Percentiles rank a stretch among this genome's conserved stretches.
phyloP scores from a whole-genome alignment of 2,329 filamentous ascomycete genomes.

The Penicillium janthinellum region DNA sequence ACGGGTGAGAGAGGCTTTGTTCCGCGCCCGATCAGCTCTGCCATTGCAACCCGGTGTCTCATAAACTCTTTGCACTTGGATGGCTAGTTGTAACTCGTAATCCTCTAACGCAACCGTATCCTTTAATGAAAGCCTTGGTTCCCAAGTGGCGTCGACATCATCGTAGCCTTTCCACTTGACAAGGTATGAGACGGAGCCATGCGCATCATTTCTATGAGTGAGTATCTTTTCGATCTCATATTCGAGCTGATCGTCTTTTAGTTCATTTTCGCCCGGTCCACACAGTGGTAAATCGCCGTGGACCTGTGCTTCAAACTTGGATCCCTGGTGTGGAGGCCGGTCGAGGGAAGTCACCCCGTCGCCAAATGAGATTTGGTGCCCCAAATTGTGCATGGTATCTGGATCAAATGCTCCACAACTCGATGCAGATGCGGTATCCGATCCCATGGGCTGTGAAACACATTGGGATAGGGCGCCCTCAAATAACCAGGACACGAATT shows the following conservation, averaged over 20 bases:
- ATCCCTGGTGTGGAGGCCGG: background rate
- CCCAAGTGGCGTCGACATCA: background rate
- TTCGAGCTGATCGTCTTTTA: background rate
- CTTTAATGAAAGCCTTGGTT: background rate
- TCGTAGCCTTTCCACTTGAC: conserved; percentile 4
- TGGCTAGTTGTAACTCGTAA: conserved; percentile 1
- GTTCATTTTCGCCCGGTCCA: background rate
- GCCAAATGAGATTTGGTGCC: background rate
- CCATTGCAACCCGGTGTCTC: background rate
- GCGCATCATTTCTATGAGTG: background rate
- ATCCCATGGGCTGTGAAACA: background rate
- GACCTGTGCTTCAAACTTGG: background rate
- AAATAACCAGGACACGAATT: conserved; percentile 17
- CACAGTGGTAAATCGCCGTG: background rate
- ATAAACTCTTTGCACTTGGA: background rate
- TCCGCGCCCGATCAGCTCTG: background rate
- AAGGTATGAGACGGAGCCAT: conserved; percentile 1
- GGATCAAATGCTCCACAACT: background rate
- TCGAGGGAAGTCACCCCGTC: background rate
- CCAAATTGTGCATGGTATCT: too few relatives aligned
- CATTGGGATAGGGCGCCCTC: conserved; percentile 9
- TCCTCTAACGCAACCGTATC: conserved; percentile 1
- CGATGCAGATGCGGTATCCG: background rate
- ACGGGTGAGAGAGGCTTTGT: background rate
- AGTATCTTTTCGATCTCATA: conserved; percentile 1